A percentile compares a stretch with the other conserved stretches of the same genome.
These are phyloP conservation scores for Flaveria floridana DNA, from an alignment of 140 eudicot species.

Conservation along the genomic window DNA sequence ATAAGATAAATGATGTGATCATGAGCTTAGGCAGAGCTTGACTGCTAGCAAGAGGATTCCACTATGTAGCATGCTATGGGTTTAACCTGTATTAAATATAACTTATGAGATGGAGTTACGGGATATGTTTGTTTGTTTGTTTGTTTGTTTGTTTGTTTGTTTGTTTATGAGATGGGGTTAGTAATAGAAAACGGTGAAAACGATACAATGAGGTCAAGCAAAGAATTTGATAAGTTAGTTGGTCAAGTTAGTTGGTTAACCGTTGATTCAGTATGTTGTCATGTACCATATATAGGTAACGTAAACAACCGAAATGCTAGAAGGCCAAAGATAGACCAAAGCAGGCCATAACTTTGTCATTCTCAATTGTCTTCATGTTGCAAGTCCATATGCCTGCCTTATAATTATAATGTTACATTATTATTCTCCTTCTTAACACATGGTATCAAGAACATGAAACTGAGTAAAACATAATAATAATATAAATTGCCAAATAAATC, in stretches of 20 bases:
- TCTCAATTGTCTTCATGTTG: slow-evolving; percentile 18
- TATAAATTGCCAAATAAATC: not conserved
- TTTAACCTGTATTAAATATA: not conserved
- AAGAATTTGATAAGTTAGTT: not conserved
- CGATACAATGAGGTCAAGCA: not conserved
- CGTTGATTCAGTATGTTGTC: slow-evolving; percentile 7
- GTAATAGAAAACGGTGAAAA: not conserved
- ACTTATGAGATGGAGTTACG: not conserved
- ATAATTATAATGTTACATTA: slow-evolving; percentile 1
- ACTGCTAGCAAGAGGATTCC: not conserved
- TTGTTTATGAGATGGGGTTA: not conserved
- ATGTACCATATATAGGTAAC: not conserved
- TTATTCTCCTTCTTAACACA: not conserved
- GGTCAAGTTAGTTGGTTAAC: slow-evolving; percentile 7
- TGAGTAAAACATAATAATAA: not conserved
- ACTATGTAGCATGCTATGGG: not conserved
- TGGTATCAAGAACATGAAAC: not conserved
- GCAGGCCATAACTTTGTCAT: slow-evolving; percentile 34
- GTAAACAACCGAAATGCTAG: slow-evolving; percentile 25
- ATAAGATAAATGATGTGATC: no score
- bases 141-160: not conserved
- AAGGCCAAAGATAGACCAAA: slow-evolving; percentile 22
- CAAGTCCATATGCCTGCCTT: slow-evolving; percentile 16
- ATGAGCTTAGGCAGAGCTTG: not conserved
- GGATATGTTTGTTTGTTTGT: no score